Evolutionary conservation across 1,284 basidiomycete genomes (phyloP), one percentile per base, ranked within the genome.

Genomic region (Tylopilus sp.): DNA sequence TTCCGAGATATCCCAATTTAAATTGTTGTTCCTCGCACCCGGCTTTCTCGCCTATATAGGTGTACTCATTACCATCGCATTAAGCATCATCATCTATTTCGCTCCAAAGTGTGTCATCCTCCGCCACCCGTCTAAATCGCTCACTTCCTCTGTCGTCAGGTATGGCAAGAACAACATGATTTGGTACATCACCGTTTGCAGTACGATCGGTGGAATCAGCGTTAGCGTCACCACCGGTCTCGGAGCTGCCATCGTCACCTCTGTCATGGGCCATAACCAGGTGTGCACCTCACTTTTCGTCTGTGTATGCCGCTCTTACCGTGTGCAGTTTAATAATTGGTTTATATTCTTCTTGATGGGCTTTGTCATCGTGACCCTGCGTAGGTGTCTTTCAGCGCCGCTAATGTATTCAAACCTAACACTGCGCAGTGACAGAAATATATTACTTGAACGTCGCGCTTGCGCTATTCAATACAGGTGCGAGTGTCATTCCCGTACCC

Each of bases 371-470:
- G 75, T 92, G 40, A 98, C 96, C 1, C 74, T 96, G 36, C 64
- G 88, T 90, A 56, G 59, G 86, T 71, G 5, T 53, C 37, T 43
- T 24, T 31, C 39, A 36, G 29, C 19, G 22, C 31, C 37, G 24
- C 43, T 32, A 14, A 43, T 54, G 57, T 15, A 59, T 52, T 19
- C 71, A 67, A 65, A 32, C 22, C 28, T 63, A 44, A 67, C 42
- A 2, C 20, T 29, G 15, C 53, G 41, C 70, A 85, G 86, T 95
- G 48, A 86, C 88, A 55, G 93, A 98, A 72, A 92, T 98, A 68
- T 96, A 92, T 74, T 98, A 94, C 74, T 81, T 98, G 59, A 99
- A 98, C 76, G 90, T 95, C 65, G 96, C 96, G 20, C 85, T 99
- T 56, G 96, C 95, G 62, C 76, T 98, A 40, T 98, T 95, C 81